Conservation (phyloP, 2,329 filamentous ascomycete genomes). For the Paecilomyces sp. region DNA sequence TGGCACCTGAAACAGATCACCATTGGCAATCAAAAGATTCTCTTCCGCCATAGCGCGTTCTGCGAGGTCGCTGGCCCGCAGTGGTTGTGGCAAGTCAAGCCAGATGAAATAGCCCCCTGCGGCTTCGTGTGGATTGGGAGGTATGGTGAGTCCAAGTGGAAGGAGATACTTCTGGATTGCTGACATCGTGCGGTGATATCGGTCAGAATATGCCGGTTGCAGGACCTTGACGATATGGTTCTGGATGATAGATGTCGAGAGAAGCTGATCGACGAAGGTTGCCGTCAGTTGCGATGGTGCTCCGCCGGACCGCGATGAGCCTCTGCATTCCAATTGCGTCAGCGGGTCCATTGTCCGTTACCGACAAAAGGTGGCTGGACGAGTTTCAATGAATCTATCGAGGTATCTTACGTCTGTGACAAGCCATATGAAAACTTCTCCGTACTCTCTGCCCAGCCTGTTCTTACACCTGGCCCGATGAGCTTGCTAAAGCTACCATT, state of each 20-base stretch:
- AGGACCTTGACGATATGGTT: slow-evolving; percentile 47
- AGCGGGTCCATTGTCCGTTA: slow-evolving; percentile 11
- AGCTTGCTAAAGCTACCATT: slow-evolving; percentile 93
- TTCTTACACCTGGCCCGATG: slow-evolving; percentile 69
- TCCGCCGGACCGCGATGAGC: slow-evolving; percentile 52
- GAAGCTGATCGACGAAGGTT: slow-evolving; percentile 49
- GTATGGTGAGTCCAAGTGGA: slow-evolving; percentile 51
- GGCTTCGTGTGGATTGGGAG: slow-evolving; percentile 29
- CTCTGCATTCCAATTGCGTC: slow-evolving; percentile 29
- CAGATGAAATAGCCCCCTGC: slow-evolving; percentile 85
- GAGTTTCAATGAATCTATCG: slow-evolving; percentile 3
- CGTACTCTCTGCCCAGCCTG: slow-evolving; percentile 80
- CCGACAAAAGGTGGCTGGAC: slow-evolving; percentile 11
- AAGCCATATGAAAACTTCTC: slow-evolving; percentile 53
- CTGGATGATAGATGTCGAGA: slow-evolving; percentile 46
- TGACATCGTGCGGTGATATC: slow-evolving; percentile 49
- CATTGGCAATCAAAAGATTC: slow-evolving; percentile 61
- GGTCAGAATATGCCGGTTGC: slow-evolving; percentile 48
- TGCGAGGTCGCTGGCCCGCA: slow-evolving; percentile 51
- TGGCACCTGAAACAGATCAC: slow-evolving; percentile 61
- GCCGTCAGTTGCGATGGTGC: slow-evolving; percentile 54
- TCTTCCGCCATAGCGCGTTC: slow-evolving; percentile 54
- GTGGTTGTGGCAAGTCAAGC: slow-evolving; percentile 54
- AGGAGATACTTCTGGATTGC: slow-evolving; percentile 55
- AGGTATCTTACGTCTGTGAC: slow-evolving; percentile 48